These are phyloP conservation scores for Coccomyxa sp. DNA, from an alignment of 139 green algal species.

Conservation along the genomic window DNA sequence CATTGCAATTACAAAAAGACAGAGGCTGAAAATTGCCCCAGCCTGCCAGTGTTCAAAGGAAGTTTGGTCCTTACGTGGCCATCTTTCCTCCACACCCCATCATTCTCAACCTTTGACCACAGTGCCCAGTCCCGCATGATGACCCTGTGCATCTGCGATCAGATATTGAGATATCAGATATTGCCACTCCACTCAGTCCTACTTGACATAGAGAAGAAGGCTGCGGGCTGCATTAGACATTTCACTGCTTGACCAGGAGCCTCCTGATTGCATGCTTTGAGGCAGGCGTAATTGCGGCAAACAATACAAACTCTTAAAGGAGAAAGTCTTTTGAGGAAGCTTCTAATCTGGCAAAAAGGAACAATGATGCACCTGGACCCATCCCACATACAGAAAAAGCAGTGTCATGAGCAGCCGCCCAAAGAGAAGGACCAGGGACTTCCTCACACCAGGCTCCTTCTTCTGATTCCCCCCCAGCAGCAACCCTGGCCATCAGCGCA, in stretches of 20 bases:
- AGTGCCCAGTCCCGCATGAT: slow-evolving; percentile 29
- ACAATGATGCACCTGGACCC: slow-evolving; percentile 7
- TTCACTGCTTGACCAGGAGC: too few relatives aligned
- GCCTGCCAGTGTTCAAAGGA: too few relatives aligned
- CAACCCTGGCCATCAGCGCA: slow-evolving; percentile 18
- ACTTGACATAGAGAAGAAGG: too few relatives aligned
- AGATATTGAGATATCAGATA: neutral
- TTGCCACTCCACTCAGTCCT: neutral
- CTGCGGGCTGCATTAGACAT: too few relatives aligned
- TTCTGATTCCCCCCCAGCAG: slow-evolving; percentile 21
- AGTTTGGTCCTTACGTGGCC: neutral
- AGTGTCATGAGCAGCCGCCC: slow-evolving; percentile 31
- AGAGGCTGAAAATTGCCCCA: too few relatives aligned
- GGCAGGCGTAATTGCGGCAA: too few relatives aligned
- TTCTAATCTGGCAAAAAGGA: neutral
- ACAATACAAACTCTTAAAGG: too few relatives aligned
- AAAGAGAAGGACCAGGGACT: slow-evolving; percentile 39
- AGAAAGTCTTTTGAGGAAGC: too few relatives aligned
- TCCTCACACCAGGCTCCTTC: slow-evolving; percentile 12
- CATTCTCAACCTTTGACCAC: neutral
- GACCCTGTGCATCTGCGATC: slow-evolving; percentile 25
- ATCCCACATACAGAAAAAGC: slow-evolving; percentile 41
- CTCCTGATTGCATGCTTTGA: too few relatives aligned
- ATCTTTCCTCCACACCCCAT: neutral
- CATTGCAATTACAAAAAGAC: too few relatives aligned